phyloP scores from a whole-genome alignment of 2,329 filamentous ascomycete species.

The Aspergillus oerlinghausenensis region DNA sequence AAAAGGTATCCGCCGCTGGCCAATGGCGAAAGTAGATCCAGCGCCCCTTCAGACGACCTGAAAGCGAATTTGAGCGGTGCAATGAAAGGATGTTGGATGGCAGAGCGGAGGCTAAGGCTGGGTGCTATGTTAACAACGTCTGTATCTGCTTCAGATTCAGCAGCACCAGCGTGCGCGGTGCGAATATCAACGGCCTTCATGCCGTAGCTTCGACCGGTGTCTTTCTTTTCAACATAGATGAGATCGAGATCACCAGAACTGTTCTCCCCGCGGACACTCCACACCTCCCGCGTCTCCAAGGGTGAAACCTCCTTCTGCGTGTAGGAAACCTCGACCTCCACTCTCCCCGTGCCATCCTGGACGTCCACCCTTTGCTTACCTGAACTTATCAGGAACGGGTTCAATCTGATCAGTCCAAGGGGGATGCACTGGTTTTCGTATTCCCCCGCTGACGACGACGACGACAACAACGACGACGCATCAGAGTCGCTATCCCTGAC shows the following conservation, averaged over 20 bases:
- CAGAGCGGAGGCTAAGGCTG: constrained; percentile 2
- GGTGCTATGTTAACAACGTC: constrained; percentile 1
- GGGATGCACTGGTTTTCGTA: neutral
- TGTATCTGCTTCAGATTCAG: neutral
- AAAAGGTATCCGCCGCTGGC: constrained; percentile 13
- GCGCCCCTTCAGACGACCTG: constrained; percentile 1
- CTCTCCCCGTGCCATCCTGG: constrained; percentile 1
- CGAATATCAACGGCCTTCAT: neutral
- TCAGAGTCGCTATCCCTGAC: neutral
- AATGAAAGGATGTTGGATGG: constrained; percentile 13
- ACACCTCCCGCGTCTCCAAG: neutral
- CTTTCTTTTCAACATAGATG: constrained; percentile 2
- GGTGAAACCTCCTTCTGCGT: neutral
- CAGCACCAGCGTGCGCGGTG: neutral
- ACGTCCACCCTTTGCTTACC: neutral
- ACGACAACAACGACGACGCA: neutral
- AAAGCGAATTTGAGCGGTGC: constrained; percentile 11
- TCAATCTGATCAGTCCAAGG: constrained; percentile 1
- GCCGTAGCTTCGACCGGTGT: constrained; percentile 4
- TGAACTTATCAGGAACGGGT: constrained; percentile 1
- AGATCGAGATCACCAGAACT: neutral
- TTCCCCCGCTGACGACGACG: neutral
- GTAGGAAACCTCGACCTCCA: neutral
- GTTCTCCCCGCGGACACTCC: neutral
- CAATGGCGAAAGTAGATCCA: constrained; percentile 13